phyloP scores from a whole-genome alignment of 768 basidiomycete species.

The Daedaleopsis nitida region DNA sequence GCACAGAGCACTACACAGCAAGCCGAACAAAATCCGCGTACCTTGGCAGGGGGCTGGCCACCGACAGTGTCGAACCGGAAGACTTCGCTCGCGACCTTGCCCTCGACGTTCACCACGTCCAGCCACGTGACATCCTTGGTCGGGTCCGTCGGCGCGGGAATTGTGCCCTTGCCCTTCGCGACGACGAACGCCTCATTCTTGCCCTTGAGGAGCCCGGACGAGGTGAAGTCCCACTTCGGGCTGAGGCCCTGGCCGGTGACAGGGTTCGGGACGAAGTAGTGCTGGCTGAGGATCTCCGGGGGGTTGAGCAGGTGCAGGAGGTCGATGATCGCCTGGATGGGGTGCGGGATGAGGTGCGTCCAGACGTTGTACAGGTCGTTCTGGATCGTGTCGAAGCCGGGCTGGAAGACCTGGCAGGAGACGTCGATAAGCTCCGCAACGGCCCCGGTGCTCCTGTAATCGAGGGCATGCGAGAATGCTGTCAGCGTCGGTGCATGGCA shows the following conservation, averaged over 20 bases:
- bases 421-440: conserved; percentile 37
- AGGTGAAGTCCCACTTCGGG: conserved; percentile 38
- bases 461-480: neutral
- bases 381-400: conserved; percentile 24
- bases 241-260: conserved; percentile 29
- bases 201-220: conserved; percentile 23
- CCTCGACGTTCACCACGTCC: conserved; percentile 30
- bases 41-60: conserved; percentile 35
- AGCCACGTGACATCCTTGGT: conserved; percentile 40
- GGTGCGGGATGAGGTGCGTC: conserved; percentile 10
- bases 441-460: conserved; percentile 44
- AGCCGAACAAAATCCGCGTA: conserved; percentile 9
- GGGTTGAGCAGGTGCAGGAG: conserved; percentile 22
- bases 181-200: conserved; percentile 29
- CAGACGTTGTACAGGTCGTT: conserved; percentile 18
- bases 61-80: conserved; percentile 33
- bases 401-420: conserved; percentile 27
- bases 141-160: conserved; percentile 30
- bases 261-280: conserved; percentile 40
- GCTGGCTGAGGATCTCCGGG: conserved; percentile 33
- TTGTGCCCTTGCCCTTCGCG: conserved; percentile 25
- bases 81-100: conserved; percentile 30
- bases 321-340: conserved; percentile 27
- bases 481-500: neutral
- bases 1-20: neutral